phyloP scores from a whole-genome alignment of 2,329 filamentous ascomycete species.

The Aspergillus sp. region DNA sequence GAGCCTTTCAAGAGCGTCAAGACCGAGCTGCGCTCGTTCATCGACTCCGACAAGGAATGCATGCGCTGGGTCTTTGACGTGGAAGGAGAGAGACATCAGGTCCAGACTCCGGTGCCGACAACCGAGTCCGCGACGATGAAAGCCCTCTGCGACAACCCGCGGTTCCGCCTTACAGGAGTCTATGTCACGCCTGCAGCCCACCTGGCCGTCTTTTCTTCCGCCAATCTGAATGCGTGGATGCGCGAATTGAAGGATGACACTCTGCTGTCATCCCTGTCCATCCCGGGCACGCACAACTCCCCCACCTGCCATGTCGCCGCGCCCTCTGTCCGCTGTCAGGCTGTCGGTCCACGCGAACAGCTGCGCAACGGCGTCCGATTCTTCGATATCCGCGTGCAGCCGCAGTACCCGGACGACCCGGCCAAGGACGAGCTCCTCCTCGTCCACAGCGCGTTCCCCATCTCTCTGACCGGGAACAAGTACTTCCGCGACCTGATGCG shows the following conservation, averaged over 20 bases:
- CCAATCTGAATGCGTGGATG: constrained; percentile 78
- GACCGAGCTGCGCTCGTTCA: constrained; percentile 62
- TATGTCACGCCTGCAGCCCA: constrained; percentile 58
- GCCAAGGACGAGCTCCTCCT: constrained; percentile 70
- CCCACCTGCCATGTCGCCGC: constrained; percentile 81
- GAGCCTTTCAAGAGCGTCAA: constrained; percentile 66
- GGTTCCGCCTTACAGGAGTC: constrained; percentile 62
- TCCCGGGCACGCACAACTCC: constrained; percentile 94
- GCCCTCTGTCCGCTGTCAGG: constrained; percentile 91
- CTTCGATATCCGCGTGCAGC: constrained; percentile 84
- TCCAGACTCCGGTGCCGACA: constrained; percentile 67
- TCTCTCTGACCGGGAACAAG: constrained; percentile 78
- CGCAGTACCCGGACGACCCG: constrained; percentile 55
- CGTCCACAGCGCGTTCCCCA: constrained; percentile 86
- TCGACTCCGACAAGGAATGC: constrained; percentile 60
- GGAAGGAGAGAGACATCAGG: constrained; percentile 64
- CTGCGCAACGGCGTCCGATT: constrained; percentile 89
- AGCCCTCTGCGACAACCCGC: constrained; percentile 54
- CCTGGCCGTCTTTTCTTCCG: constrained; percentile 67
- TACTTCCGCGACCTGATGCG: constrained; percentile 73
- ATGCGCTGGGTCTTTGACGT: constrained; percentile 72
- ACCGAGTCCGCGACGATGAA: constrained; percentile 61
- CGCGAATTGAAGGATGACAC: constrained; percentile 66
- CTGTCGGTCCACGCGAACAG: constrained; percentile 72
- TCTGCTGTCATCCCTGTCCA: constrained; percentile 76